These are phyloP conservation scores for Pseudopyrenochaeta lycopersici DNA, from an alignment of 2,329 filamentous ascomycete species.

Conservation along the genomic window DNA sequence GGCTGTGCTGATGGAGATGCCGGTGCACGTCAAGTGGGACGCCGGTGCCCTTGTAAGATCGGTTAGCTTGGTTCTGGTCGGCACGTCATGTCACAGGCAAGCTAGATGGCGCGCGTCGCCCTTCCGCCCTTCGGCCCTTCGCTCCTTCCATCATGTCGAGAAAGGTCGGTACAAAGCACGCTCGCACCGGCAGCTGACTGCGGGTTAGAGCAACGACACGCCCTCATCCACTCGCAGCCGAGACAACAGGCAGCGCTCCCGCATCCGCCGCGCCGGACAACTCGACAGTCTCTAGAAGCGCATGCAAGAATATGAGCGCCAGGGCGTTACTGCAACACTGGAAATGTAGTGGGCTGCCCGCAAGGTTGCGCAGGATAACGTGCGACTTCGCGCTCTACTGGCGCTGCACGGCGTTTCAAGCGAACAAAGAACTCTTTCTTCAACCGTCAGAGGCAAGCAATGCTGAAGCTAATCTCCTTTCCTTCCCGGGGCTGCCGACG, in stretches of 20 bases:
- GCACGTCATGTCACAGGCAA: too few species aligned
- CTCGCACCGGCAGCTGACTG: background rate
- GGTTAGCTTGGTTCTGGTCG: too few species aligned
- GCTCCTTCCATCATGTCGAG: conserved; percentile 8
- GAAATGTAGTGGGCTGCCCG: conserved; percentile 75
- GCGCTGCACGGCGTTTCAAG: conserved; percentile 29
- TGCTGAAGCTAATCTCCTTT: background rate
- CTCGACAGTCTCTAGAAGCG: conserved; percentile 71
- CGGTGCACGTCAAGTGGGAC: too few species aligned
- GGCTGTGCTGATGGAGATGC: too few species aligned
- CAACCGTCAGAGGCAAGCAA: conserved; percentile 15
- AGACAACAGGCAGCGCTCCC: conserved; percentile 78
- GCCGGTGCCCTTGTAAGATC: too few species aligned
- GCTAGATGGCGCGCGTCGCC: too few species aligned
- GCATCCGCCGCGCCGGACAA: conserved; percentile 75
- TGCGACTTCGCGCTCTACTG: conserved; percentile 66
- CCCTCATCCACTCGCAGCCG: conserved; percentile 63
- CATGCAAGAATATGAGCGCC: conserved; percentile 67
- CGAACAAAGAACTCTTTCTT: conserved; percentile 31
- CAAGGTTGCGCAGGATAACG: conserved; percentile 73
- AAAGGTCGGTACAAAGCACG: background rate
- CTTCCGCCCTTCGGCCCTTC: too few species aligned
- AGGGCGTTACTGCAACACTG: conserved; percentile 70
- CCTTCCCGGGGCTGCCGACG: background rate
- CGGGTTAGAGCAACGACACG: conserved; percentile 40